These are phyloP conservation scores for Agrocybe praecox DNA, from an alignment of 768 basidiomycete genomes.

Conservation along the genomic window DNA sequence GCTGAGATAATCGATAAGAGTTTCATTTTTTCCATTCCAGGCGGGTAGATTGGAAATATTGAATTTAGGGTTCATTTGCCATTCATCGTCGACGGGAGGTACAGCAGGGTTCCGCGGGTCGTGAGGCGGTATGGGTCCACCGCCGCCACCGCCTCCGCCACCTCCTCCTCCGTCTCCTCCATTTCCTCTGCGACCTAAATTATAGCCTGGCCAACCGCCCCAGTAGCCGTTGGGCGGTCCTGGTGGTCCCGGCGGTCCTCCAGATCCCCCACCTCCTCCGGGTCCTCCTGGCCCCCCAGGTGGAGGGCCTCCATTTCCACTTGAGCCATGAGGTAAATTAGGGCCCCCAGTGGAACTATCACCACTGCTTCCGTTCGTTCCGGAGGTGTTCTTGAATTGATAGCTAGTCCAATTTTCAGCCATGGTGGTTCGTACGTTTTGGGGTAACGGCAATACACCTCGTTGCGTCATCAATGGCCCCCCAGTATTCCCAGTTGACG, in stretches of 20 bases:
- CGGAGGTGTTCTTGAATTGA: not conserved
- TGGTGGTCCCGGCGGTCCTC: no score
- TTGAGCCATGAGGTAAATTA: not conserved
- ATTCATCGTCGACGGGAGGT: not conserved
- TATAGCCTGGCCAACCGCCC: no score
- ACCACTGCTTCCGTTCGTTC: no score
- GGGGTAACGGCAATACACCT: not conserved
- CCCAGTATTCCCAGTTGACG: not conserved
- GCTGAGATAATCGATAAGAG: not conserved
- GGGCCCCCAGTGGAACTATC: not conserved
- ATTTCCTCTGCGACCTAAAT: no score
- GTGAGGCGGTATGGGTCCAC: not conserved
- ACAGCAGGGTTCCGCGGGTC: not conserved
- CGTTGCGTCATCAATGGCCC: constrained; percentile 1
- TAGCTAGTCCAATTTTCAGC: not conserved
- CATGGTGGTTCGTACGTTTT: no score
- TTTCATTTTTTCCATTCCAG: no score
- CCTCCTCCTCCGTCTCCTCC: no score
- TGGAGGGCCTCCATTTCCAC: no score
- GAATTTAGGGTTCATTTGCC: constrained; percentile 12
- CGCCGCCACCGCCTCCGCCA: not conserved
- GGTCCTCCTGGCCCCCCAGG: not conserved
- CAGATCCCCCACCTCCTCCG: not conserved
- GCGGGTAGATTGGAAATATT: not conserved
- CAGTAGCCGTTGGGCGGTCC: no score